Base-by-base conservation (phyloP, 2,329 filamentous ascomycete species). In the Alternaria atra region DNA sequence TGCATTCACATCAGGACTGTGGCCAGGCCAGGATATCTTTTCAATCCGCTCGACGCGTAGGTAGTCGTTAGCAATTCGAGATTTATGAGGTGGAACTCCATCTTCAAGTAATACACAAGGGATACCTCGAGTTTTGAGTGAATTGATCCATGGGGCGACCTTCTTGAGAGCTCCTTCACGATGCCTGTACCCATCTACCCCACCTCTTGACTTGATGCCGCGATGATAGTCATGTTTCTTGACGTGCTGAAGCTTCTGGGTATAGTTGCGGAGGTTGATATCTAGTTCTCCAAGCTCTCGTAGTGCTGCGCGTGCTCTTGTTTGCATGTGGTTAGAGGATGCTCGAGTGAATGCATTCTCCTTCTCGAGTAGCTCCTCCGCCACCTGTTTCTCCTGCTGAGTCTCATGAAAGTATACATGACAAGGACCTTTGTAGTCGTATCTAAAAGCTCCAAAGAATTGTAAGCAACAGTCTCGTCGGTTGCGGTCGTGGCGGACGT, bases 31-130 rank as follows among this genome's bases (percentile, higher is more conserved):
- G 20, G n/a, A 39, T 43, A 65, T 17, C 8, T 17, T 40, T 9
- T 65, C 48, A 6, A 61, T 30, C 2, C 30, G 10, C 35, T 58
- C 17, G 13, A 59, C 29, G 10, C 5, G 39, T 12, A 58, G 23
- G 20, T 61, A 64, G n/a, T 61, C 34, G 7, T 30, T n/a, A 5
- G 48, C 20, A 17, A 62, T 60, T n/a, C 52, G 29, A 9, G 48
- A 57, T 15, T 60, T 56, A 32, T 65, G 43, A 40, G 52, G 13
- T 13, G 50, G 44, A 44, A 52, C 58, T 34, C 55, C 32, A 60
- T 65, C 59, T 30, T 65, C 8, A 12, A 57, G 48, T 55, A 60
- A 30, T 29, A 29, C 4, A 7, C 27, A 29, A 5, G 7, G 27
- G 34, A 54, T 52, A 32, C 27, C 17, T 25, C 47, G 25, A 12